A percentile compares a stretch with the other conserved stretches of the same genome.
These are phyloP conservation scores for Fusarium stilboides DNA, from an alignment of 2,329 filamentous ascomycete species.

Conservation along the genomic window DNA sequence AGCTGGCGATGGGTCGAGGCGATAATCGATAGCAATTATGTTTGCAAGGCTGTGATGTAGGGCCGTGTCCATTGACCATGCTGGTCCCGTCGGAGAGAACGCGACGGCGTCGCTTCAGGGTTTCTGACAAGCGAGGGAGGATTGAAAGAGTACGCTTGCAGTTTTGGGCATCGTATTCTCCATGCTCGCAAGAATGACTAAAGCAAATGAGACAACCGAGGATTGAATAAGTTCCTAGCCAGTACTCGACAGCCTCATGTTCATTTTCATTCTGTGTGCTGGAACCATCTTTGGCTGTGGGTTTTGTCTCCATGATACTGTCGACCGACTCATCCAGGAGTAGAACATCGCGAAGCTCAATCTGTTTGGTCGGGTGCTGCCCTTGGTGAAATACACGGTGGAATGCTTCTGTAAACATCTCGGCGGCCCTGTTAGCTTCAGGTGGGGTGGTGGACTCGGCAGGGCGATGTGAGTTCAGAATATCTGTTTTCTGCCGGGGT, in stretches of 20 bases:
- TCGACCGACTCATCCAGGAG: slow-evolving; percentile 69
- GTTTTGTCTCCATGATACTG: slow-evolving; percentile 68
- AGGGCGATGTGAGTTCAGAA: slow-evolving; percentile 64
- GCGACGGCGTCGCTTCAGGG: slow-evolving; percentile 50
- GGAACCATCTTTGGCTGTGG: slow-evolving; percentile 63
- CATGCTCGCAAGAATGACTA: slow-evolving; percentile 73
- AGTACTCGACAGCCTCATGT: slow-evolving; percentile 61
- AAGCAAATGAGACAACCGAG: slow-evolving; percentile 73
- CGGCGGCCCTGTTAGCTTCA: slow-evolving; percentile 60
- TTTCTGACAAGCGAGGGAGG: slow-evolving; percentile 54
- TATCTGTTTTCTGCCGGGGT: slow-evolving; percentile 68
- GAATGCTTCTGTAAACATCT: slow-evolving; percentile 71
- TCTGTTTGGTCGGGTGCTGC: slow-evolving; percentile 54
- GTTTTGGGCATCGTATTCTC: slow-evolving; percentile 69
- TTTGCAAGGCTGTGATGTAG: slow-evolving; percentile 51
- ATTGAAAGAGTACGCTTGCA: slow-evolving; percentile 69
- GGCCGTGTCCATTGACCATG: slow-evolving; percentile 34
- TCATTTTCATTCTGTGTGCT: slow-evolving; percentile 55
- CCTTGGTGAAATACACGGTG: slow-evolving; percentile 66
- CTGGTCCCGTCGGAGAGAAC: slow-evolving; percentile 10
- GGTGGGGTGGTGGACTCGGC: slow-evolving; percentile 57
- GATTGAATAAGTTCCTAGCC: slow-evolving; percentile 68
- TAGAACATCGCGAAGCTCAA: slow-evolving; percentile 68
- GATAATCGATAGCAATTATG: slow-evolving; percentile 60
- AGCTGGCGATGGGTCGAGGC: slow-evolving; percentile 40